Evolutionary conservation across 108 stramenopile species (phyloP), one percentile per base, ranked within the genome.

Genomic region (Skeletonema tropicum): DNA sequence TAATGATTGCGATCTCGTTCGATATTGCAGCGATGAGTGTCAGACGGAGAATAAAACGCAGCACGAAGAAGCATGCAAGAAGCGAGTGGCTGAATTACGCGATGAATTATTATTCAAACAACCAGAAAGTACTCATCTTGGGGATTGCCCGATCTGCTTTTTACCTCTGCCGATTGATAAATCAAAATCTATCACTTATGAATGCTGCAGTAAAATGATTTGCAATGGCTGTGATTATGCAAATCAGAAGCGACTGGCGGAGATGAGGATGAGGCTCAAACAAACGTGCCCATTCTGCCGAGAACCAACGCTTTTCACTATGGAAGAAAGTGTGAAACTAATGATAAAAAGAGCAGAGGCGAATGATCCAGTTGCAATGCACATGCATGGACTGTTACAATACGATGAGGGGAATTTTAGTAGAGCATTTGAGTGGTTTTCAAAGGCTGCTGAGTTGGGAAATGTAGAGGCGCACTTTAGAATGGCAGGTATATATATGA

Each of bases 361-460:
- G 31, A 62, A 62, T n/a, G 61, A 62, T 62, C 61, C 61, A 36
- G 33, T 10, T 19, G 33, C 29, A 0, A 9, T 62, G 33, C 9
- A 9, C 2, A 2, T 9, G 0, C 0, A 19, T 0, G 61, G 61
- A 19, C 0, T 0, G 8, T 10, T 9, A 1, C n/a, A 6, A 2
- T 62, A 13, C 61, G 0, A 13, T 0, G 11, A 36, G 1, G 61
- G 61, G 0, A 0, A 62, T 9, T 15, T 6, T 19, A 3, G 12
- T 0, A 8, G 61, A 7, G 61, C 61, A 2, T 62, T 62, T 62
- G 6, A 35, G 23, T 62, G 36, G 21, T 62, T 0, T 1, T 8
- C 61, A 62, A 62, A 62, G 10, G 61, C 61, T 10, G 5, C 61
- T 2, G 32, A 7, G 9, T 62, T 62, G 31, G 61, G 61, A 5